Evolutionary conservation across 2,329 filamentous ascomycete species (phyloP).

Genomic region (Colletotrichum sp.): DNA sequence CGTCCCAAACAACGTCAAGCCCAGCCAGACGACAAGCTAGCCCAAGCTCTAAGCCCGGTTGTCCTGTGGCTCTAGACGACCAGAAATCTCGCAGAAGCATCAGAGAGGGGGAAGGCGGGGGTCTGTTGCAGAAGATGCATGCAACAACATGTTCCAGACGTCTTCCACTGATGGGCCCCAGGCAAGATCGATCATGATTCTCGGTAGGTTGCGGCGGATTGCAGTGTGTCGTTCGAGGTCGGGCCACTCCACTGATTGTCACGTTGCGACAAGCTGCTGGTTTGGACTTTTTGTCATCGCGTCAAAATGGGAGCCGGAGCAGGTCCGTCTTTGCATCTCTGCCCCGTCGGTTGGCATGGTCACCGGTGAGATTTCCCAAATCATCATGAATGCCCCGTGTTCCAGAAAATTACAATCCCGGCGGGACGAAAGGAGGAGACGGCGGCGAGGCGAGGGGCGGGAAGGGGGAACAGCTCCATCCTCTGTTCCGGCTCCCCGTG

Average conservation of each 20-base stretch:
- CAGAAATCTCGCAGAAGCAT: neutral
- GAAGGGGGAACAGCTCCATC: neutral
- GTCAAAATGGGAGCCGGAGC: neutral
- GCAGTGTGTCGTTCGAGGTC: neutral
- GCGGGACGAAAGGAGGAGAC: neutral
- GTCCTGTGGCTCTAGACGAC: neutral
- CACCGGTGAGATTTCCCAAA: slow-evolving; percentile 19
- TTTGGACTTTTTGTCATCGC: neutral
- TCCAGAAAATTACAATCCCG: neutral
- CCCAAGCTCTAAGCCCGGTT: neutral
- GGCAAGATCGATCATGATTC: neutral
- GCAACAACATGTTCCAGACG: slow-evolving; percentile 11
- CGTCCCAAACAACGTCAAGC: neutral
- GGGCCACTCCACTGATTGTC: slow-evolving; percentile 13
- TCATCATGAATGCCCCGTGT: neutral
- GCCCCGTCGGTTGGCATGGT: slow-evolving; percentile 15
- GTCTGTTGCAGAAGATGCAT: neutral
- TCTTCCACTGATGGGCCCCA: slow-evolving; percentile 11
- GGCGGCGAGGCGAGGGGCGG: slow-evolving; percentile 5
- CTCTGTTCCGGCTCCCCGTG: slow-evolving; percentile 6
- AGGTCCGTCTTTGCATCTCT: neutral
- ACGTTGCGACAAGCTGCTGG: slow-evolving; percentile 8
- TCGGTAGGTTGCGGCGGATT: slow-evolving; percentile 8
- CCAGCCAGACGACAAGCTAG: neutral
- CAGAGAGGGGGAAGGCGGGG: neutral